Base-by-base conservation (phyloP, 208 protist genomes). In the Leishmania mexicana region DNA sequence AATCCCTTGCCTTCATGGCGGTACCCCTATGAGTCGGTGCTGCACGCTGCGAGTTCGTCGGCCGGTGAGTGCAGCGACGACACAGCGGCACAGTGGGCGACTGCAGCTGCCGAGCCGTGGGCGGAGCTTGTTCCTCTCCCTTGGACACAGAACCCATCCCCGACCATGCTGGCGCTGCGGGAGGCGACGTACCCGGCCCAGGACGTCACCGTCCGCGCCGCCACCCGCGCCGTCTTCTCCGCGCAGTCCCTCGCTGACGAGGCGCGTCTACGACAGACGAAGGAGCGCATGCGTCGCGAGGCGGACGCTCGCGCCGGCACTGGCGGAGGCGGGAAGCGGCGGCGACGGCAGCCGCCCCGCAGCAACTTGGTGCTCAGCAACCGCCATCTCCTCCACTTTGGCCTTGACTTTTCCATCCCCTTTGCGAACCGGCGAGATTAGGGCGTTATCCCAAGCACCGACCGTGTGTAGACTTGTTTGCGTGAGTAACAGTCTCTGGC, bases 311-410 rank as follows among this genome's bases (percentile, higher is more conserved):
- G 81, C 35, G 78, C 83, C 31, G 75, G 80, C 53, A 57, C 75
- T 35, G 75, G 57, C 7, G 71, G 80, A 24, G 75, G 70, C 3
- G 75, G 62, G 31, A 89, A 85, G 75, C 76, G 79, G 57, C 40
- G 57, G 19, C 72, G 70, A 7, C 77, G 72, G 42, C 51, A 54
- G 58, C 77, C 49, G 28, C 72, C 65, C 65, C 74, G 74, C 21
- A 10, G 65, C 49, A 78, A 85, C 54, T 64, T 77, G 53, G 19
- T 83, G 7, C 67, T 97, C 51, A 81, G 90, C 42, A 97, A 97
- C 83, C 84, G 84, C n/a, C 94, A 97, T 76, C 85, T 97, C 72
- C 51, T 96, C 8, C 92, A 96, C 81, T 97, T 91, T 75, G 94
- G 94, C 2, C 76, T 97, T 47, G 92, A 97, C 87, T 83, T 87